Base-by-base conservation (phyloP, 192 early-diverging fungal genomes). In the Chytriomyces sp. region DNA sequence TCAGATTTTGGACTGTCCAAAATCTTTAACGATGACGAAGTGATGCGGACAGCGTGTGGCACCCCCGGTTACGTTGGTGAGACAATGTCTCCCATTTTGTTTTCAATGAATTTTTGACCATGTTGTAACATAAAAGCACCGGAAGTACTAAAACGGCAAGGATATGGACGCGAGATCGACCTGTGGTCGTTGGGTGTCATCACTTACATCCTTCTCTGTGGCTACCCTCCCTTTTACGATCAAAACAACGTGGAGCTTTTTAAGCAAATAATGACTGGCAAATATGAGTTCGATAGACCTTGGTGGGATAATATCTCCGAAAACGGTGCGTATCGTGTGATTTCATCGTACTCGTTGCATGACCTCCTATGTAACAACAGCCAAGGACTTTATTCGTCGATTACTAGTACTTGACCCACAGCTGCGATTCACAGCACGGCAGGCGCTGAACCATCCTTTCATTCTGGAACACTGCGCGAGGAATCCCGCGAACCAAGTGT, bases 1-100 rank as follows among this genome's bases (percentile, higher is more conserved):
- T 89, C 92, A 28, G 97, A 99, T 78, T 99, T 99, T 85, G 97
- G 96, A 2, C 80, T 98, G 68, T 93, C 96, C 49, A 96, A 91
- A 68, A 89, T 91, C 30, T 83, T 90, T 28, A 87, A 82, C 78
- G 58, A 87, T 72, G 64, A 88, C 75, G 59, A 73, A 55, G 57
- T 86, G 40, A 83, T 93, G 92, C 84, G 83, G 39, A 93, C 91
- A 5, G 83, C 88, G 36, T 98, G 96, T 73, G 96, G 96, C 2
- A 98, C 96, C 0, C 93, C 93, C 1, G 91, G 89, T 64, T 86
- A 86, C 71, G 85, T 86, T 55, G 85, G 85, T 86, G 65, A 70
- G 59, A 64, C 39, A 5, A 54, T 56, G 8, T 14, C 6, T 17
- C 10, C 25, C 33, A 31, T 32, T 12, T 49, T 58, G 55, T 64